A percentile compares a stretch with the other conserved stretches of the same genome.
Conservation (phyloP, 441 rosid species). For the Eruca vesicaria region DNA sequence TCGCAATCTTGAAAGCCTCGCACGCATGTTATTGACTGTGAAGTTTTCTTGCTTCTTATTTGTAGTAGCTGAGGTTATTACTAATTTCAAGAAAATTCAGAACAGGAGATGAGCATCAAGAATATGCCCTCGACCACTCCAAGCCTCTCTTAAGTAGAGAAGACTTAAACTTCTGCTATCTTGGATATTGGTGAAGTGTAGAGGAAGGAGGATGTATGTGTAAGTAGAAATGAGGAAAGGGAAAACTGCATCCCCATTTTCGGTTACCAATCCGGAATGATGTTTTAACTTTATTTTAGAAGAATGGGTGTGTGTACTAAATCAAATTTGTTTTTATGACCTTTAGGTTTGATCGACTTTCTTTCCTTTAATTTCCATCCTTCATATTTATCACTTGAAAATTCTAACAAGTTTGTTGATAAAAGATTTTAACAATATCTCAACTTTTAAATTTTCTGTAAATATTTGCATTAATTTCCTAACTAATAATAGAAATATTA, state of each 20-base stretch:
- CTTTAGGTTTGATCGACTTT: background rate
- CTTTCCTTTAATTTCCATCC: background rate
- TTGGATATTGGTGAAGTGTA: conserved; percentile 7
- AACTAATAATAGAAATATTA: no score
- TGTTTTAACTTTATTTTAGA: background rate
- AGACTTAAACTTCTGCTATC: background rate
- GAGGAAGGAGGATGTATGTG: conserved; percentile 5
- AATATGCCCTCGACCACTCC: conserved; percentile 58
- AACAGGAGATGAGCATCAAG: conserved; percentile 65
- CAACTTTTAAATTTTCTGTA: no score
- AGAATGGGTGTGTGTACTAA: conserved; percentile 5
- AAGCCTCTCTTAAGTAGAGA: conserved; percentile 62
- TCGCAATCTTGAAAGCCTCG: no score
- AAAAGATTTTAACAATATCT: no score
- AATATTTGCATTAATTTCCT: no score
- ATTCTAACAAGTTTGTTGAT: no score
- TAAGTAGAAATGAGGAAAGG: conserved; percentile 6
- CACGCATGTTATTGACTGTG: background rate
- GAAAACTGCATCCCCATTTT: conserved; percentile 18
- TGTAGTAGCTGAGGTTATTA: conserved; percentile 80
- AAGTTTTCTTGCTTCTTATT: background rate
- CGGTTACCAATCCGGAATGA: conserved; percentile 6
- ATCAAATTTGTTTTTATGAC: background rate
- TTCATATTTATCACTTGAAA: background rate
- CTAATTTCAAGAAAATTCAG: conserved; percentile 71